Evolutionary conservation across 2,329 filamentous ascomycete genomes (phyloP), one percentile per base, ranked within the genome.

Genomic region (Claviceps africana): DNA sequence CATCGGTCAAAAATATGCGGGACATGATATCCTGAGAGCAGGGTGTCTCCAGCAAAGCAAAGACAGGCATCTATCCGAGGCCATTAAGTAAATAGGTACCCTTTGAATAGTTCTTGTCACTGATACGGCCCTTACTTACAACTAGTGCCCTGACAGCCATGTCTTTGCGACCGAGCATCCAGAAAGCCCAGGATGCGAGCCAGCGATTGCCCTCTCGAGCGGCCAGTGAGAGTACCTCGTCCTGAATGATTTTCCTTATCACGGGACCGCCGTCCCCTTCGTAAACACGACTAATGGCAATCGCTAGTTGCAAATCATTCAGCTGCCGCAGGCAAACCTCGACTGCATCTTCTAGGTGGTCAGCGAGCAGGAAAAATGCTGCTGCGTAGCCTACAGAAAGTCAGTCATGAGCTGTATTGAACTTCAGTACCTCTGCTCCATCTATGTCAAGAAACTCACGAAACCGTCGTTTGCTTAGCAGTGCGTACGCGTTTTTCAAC

Each of bases 171-270:
- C 82, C 82, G 5, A 97, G 75, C 76, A 95, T 87, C 85, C 88
- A 95, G 64, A 95, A 95, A 2, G 88, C 87, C 93, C 93, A 98
- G 0, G 86, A 93, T 11, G 90, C 87, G 54, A 95, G 79, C 91
- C 93, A 98, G 53, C 91, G 78, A 62, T 98, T 91, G 2, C 88
- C 88, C 56, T 91, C 83, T 42, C 82, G 77, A 0, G 86, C 82
- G 19, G 93, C 93, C 56, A 86, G 70, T 0, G 82, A 79, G 0
- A 97, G 73, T 1, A 97, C 79, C 55, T 85, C 86, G 11, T 95
- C 86, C 60, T 87, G 80, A 1, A 98, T 72, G 9, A 98, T 74
- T 53, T 79, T 80, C 28, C 76, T 76, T 2, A 97, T 65, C 0
- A 93, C 79, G 0, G 83, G 82, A 0, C 88, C 86, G 22, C 82